A percentile compares a stretch with the other conserved stretches of the same genome.
phyloP scores from a whole-genome alignment of 495 filamentous ascomycete species.

The Xylaria bambusicola region DNA sequence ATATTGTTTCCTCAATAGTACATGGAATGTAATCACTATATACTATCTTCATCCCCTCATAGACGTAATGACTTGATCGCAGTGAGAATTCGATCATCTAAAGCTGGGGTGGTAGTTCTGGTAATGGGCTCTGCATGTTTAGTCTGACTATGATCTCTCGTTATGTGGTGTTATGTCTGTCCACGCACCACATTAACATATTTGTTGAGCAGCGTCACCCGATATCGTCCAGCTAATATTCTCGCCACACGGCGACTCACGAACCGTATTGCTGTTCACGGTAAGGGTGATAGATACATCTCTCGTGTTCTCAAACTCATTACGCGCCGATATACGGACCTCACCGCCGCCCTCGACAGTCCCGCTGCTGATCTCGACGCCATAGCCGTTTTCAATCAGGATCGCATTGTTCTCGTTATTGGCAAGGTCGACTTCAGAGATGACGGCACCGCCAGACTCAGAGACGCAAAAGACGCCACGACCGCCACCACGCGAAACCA shows the following conservation, averaged over 20 bases:
- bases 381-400: constrained; percentile 53
- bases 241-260: not conserved
- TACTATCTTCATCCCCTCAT: too few species aligned
- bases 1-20: too few species aligned
- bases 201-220: not conserved
- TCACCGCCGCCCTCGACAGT: constrained; percentile 48
- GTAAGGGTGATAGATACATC: not conserved
- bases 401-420: constrained; percentile 51
- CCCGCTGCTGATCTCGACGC: constrained; percentile 42
- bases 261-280: not conserved
- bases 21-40: too few species aligned
- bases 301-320: not conserved
- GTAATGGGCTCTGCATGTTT: too few species aligned
- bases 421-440: constrained; percentile 40
- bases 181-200: not conserved
- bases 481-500: constrained; percentile 48
- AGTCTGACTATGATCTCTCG: too few species aligned
- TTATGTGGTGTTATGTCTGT: too few species aligned
- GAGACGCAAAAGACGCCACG: constrained; percentile 52
- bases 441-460: constrained; percentile 43
- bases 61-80: too few species aligned
- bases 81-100: too few species aligned
- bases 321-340: constrained; percentile 40
- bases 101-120: too few species aligned
- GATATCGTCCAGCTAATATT: not conserved